phyloP scores from a whole-genome alignment of 1,284 basidiomycete species.

The Testicularia cyperi region DNA sequence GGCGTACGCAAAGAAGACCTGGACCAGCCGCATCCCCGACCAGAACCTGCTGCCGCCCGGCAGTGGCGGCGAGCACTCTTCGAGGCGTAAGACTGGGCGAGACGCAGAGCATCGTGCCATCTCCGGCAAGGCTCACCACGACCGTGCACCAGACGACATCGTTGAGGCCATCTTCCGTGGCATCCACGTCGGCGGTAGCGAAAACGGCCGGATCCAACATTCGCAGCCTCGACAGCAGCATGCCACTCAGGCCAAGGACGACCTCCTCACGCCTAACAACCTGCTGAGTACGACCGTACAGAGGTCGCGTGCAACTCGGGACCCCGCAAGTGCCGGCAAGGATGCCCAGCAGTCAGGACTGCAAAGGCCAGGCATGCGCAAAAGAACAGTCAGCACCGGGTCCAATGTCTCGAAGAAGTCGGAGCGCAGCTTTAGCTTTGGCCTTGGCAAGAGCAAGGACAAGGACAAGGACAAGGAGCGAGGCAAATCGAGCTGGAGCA shows the following conservation, averaged over 20 bases:
- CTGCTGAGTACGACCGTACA: not conserved
- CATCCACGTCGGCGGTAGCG: slow-evolving; percentile 26
- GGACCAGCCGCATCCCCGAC: slow-evolving; percentile 24
- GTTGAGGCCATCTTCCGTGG: slow-evolving; percentile 45
- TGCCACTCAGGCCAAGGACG: slow-evolving; percentile 2
- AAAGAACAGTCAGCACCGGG: slow-evolving; percentile 14
- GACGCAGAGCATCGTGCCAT: slow-evolving; percentile 9
- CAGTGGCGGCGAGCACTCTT: slow-evolving; percentile 4
- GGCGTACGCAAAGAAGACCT: slow-evolving; percentile 23
- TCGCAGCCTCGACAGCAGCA: no score
- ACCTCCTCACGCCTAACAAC: not conserved
- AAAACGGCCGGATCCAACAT: no score
- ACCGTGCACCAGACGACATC: slow-evolving; percentile 38
- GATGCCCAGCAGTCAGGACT: not conserved
- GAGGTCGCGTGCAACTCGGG: not conserved
- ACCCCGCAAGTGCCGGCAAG: no score
- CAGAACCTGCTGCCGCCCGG: slow-evolving; percentile 19
- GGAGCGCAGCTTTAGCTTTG: slow-evolving; percentile 27
- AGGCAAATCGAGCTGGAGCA: slow-evolving; percentile 1
- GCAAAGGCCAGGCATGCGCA: slow-evolving; percentile 3
- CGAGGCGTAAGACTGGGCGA: slow-evolving; percentile 6
- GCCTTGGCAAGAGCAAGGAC: slow-evolving; percentile 9
- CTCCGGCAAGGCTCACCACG: slow-evolving; percentile 19
- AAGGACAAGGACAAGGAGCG: slow-evolving; percentile 12
- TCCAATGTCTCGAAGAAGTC: slow-evolving; percentile 27